These are phyloP conservation scores for Asclepias syriaca DNA, from an alignment of 257 asterid genomes.

Conservation along the genomic window DNA sequence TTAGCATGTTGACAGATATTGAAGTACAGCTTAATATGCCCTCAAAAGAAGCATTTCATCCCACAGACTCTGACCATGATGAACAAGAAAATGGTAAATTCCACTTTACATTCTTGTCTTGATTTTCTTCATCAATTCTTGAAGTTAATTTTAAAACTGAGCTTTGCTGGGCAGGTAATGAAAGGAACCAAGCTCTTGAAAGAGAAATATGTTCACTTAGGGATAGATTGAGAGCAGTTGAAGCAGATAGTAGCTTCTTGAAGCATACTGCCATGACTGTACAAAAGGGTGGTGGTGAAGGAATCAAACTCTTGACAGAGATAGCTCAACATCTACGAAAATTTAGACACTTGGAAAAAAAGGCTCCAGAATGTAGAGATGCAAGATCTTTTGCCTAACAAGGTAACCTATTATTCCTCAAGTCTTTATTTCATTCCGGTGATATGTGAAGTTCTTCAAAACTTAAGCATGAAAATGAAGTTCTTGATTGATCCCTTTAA, in stretches of 20 bases:
- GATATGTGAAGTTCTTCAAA: neutral
- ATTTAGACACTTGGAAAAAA: slow-evolving; percentile 35
- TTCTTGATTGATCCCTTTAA: neutral
- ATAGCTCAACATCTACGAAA: slow-evolving; percentile 71
- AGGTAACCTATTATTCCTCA: neutral
- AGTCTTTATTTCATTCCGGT: too few species aligned
- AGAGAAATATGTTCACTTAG: slow-evolving; percentile 55
- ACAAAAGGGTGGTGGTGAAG: slow-evolving; percentile 68
- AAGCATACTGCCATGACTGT: slow-evolving; percentile 76
- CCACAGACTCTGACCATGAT: slow-evolving; percentile 19
- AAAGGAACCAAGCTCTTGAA: slow-evolving; percentile 34
- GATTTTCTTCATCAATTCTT: neutral
- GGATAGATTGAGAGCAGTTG: slow-evolving; percentile 69
- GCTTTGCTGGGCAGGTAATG: slow-evolving; percentile 22
- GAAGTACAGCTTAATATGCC: slow-evolving; percentile 35
- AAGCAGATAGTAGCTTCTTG: slow-evolving; percentile 80
- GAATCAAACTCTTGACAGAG: slow-evolving; percentile 62
- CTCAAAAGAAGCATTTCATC: slow-evolving; percentile 25
- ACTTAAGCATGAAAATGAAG: neutral
- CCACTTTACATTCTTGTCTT: neutral
- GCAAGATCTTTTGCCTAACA: slow-evolving; percentile 8
- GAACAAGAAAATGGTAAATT: slow-evolving; percentile 37
- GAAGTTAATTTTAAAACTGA: neutral
- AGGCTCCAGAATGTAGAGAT: slow-evolving; percentile 1
- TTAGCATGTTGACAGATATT: slow-evolving; percentile 44